phyloP scores from a whole-genome alignment of 768 basidiomycete genomes.

The Russula virescens region DNA sequence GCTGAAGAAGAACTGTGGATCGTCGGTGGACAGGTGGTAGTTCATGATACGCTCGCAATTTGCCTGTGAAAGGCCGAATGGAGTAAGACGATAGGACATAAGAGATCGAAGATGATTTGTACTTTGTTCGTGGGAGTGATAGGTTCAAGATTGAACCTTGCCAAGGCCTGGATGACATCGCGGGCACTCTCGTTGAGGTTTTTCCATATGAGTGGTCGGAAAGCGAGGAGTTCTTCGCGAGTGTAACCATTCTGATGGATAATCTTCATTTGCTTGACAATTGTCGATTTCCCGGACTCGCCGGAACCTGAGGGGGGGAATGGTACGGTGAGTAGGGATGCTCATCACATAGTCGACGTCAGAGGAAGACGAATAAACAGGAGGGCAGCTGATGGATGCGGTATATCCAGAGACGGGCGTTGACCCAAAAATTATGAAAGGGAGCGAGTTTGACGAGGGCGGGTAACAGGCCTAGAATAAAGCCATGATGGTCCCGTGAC shows the following conservation, averaged over 20 bases:
- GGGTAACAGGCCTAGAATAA: neutral
- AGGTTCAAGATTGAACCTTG: slow-evolving; percentile 79
- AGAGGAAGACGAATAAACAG: neutral
- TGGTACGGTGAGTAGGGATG: neutral
- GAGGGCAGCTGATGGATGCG: no score
- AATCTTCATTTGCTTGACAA: slow-evolving; percentile 99
- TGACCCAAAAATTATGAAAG: neutral
- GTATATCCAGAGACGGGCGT: neutral
- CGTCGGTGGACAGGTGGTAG: slow-evolving; percentile 40
- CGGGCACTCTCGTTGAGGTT: slow-evolving; percentile 89
- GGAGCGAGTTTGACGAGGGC: neutral
- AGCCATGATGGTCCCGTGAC: neutral
- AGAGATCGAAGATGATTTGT: slow-evolving; percentile 8
- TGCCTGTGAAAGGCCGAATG: slow-evolving; percentile 26
- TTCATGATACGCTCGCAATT: slow-evolving; percentile 60
- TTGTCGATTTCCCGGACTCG: slow-evolving; percentile 91
- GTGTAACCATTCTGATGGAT: slow-evolving; percentile 92
- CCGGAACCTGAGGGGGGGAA: slow-evolving; percentile 64
- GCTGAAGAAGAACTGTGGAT: slow-evolving; percentile 37
- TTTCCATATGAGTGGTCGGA: slow-evolving; percentile 72
- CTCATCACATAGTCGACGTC: neutral
- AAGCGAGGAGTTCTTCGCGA: slow-evolving; percentile 66
- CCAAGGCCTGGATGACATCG: slow-evolving; percentile 77
- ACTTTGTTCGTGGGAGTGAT: slow-evolving; percentile 60
- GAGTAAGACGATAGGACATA: slow-evolving; percentile 23